Percentiles rank a stretch among this genome's conserved stretches.
phyloP scores from a whole-genome alignment of 2,329 filamentous ascomycete species.

The Nemania sp. region DNA sequence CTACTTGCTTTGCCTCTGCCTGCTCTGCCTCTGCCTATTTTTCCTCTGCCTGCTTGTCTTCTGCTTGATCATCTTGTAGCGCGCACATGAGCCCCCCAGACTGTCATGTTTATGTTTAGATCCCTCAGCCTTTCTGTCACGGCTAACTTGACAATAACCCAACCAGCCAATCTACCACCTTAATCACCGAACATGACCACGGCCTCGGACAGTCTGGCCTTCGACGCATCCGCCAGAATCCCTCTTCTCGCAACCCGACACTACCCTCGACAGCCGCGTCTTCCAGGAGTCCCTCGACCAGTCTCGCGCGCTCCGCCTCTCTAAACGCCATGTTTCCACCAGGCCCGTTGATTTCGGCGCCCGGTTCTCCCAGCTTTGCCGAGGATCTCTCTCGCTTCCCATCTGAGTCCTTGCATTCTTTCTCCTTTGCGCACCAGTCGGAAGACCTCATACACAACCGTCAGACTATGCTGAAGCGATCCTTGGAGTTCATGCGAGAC shows the following conservation, averaged over 20 bases:
- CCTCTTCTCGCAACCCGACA: slow-evolving; percentile 67
- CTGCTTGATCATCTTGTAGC: slow-evolving; percentile 7
- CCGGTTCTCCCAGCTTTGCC: slow-evolving; percentile 74
- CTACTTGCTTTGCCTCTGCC: slow-evolving; percentile 9
- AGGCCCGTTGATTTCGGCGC: slow-evolving; percentile 62
- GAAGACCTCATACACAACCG: slow-evolving; percentile 90
- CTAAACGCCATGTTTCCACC: slow-evolving; percentile 69
- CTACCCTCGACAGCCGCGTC: slow-evolving; percentile 67
- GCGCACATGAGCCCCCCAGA: slow-evolving; percentile 15
- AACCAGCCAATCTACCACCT: slow-evolving; percentile 66
- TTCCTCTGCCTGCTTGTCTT: neutral
- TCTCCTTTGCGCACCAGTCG: slow-evolving; percentile 95
- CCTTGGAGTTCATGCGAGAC: slow-evolving; percentile 95
- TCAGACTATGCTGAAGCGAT: slow-evolving; percentile 90
- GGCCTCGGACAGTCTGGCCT: slow-evolving; percentile 84
- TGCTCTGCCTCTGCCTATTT: too few relatives aligned
- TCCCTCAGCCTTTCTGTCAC: slow-evolving; percentile 29
- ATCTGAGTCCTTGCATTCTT: slow-evolving; percentile 94
- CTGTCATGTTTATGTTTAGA: slow-evolving; percentile 2
- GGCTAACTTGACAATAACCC: slow-evolving; percentile 35
- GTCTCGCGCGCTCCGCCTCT: slow-evolving; percentile 70
- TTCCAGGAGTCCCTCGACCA: slow-evolving; percentile 62
- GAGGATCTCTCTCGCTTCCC: slow-evolving; percentile 94
- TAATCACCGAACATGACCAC: slow-evolving; percentile 86
- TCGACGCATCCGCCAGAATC: slow-evolving; percentile 89